These are phyloP conservation scores for Trypanosoma platydactyli DNA, from an alignment of 208 protist species.

Conservation along the genomic window DNA sequence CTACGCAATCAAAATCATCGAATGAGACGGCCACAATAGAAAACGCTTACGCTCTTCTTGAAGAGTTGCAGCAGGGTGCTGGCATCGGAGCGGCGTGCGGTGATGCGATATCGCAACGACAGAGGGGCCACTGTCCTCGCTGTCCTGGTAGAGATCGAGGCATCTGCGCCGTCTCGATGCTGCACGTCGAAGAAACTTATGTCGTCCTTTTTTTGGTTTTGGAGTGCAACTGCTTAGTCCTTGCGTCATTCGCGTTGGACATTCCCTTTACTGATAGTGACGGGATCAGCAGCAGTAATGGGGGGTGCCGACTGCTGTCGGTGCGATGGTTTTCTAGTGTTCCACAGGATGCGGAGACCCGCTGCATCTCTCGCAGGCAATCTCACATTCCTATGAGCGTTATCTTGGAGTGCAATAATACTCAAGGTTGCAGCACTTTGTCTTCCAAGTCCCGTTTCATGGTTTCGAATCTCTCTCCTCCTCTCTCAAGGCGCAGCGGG, in stretches of 20 bases:
- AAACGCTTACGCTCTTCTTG: constrained; percentile 13
- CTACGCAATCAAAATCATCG: neutral
- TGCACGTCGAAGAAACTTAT: constrained; percentile 8
- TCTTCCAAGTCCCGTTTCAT: neutral
- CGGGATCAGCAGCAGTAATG: neutral
- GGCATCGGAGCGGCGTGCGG: neutral
- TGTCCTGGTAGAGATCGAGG: constrained; percentile 7
- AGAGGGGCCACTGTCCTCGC: neutral
- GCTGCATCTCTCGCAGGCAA: neutral
- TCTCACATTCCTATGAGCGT: constrained; percentile 9
- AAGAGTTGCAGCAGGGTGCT: constrained; percentile 18
- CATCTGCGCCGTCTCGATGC: constrained; percentile 15
- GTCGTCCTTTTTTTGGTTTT: constrained; percentile 30
- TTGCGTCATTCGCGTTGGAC: constrained; percentile 26
- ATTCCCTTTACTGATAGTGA: neutral
- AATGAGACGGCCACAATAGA: neutral
- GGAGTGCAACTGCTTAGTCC: constrained; percentile 25
- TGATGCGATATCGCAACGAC: neutral
- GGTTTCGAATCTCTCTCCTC: neutral
- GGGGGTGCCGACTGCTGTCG: neutral
- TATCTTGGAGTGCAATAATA: neutral
- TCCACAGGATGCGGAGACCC: neutral
- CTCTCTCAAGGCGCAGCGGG: neutral
- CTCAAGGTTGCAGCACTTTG: neutral
- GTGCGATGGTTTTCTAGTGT: constrained; percentile 13